phyloP scores from a whole-genome alignment of 495 filamentous ascomycete species.

The Podospora didyma region DNA sequence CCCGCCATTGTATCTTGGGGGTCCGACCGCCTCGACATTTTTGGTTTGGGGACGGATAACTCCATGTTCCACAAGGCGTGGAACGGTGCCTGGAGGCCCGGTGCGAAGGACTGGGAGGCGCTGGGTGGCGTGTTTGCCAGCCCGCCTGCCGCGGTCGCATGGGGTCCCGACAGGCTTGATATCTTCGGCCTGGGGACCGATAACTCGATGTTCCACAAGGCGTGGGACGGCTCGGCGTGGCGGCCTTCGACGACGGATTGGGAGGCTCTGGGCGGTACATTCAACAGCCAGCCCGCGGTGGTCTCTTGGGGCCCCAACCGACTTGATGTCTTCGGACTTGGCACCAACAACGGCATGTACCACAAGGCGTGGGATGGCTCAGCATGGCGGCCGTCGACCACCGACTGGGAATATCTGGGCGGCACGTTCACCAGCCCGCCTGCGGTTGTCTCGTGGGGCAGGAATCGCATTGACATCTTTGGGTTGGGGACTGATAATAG shows the following conservation, averaged over 20 bases:
- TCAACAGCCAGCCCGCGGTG: not conserved
- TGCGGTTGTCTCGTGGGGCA: not conserved
- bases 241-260: not conserved
- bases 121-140: not conserved
- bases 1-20: not conserved
- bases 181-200: not conserved
- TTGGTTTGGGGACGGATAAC: not conserved
- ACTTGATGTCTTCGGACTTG: not conserved
- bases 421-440: not conserved
- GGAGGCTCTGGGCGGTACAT: not conserved
- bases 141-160: not conserved
- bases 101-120: not conserved
- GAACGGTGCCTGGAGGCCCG: not conserved
- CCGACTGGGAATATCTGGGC: not conserved
- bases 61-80: not conserved
- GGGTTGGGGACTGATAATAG: not conserved
- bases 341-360: not conserved
- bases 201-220: not conserved
- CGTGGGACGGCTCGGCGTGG: not conserved
- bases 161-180: not conserved
- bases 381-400: not conserved
- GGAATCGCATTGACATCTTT: not conserved
- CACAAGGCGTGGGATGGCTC: not conserved
- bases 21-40: not conserved
- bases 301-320: not conserved